phyloP scores from a whole-genome alignment of 306 rosid species.

The Rosa rugosa region DNA sequence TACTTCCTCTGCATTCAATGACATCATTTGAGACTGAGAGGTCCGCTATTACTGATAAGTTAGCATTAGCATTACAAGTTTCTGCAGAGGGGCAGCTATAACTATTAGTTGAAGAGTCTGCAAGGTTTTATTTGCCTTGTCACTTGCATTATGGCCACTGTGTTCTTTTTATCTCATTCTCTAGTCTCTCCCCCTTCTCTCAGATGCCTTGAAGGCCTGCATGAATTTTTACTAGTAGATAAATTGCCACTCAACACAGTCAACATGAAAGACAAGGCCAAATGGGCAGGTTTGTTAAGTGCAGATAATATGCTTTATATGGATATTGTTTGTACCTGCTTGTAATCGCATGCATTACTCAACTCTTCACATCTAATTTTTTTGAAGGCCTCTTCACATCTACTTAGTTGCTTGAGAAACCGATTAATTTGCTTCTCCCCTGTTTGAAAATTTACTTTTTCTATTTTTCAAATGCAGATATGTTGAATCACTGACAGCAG shows the following conservation, averaged over 20 bases:
- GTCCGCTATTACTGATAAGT: too few relatives aligned
- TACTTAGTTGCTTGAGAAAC: background rate
- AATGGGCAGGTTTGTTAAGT: constrained; percentile 83
- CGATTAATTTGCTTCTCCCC: background rate
- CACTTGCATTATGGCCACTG: background rate
- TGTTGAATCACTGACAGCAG: constrained; percentile 81
- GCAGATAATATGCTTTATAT: background rate
- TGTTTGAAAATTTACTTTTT: background rate
- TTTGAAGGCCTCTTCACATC: background rate
- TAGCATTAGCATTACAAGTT: too few relatives aligned
- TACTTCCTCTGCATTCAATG: too few relatives aligned
- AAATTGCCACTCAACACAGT: constrained; percentile 82
- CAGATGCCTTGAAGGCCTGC: background rate
- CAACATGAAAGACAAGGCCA: constrained; percentile 92
- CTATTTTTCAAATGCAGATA: constrained; percentile 44
- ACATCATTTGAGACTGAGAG: too few relatives aligned
- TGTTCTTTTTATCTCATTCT: background rate
- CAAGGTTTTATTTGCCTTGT: too few relatives aligned
- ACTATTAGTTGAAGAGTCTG: too few relatives aligned
- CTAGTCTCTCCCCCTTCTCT: background rate
- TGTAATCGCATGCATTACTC: background rate
- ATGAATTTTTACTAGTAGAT: constrained; percentile 33
- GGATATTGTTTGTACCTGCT: background rate
- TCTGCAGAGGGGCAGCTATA: too few relatives aligned
- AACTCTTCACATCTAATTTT: background rate